Percentiles rank a stretch among this genome's conserved stretches.
These are phyloP conservation scores for Dacryopinax primogenitus DNA, from an alignment of 768 basidiomycete genomes.

Conservation along the genomic window DNA sequence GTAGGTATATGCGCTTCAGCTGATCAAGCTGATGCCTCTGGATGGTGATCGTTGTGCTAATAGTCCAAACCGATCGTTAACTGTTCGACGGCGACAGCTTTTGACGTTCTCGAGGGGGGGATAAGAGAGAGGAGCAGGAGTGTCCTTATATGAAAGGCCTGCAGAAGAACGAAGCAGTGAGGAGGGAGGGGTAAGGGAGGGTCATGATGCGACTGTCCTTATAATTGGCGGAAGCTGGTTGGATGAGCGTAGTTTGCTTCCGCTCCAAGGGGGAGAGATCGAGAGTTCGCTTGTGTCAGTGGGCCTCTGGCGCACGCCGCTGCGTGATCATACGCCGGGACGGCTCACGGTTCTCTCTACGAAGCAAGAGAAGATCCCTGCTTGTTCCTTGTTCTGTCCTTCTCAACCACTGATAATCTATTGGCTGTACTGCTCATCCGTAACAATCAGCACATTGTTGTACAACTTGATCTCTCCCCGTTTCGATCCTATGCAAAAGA, in stretches of 20 bases:
- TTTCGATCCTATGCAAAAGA: background rate
- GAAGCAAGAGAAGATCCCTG: background rate
- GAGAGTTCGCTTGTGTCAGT: background rate
- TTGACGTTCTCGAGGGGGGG: background rate
- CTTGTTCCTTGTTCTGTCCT: background rate
- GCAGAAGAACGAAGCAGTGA: background rate
- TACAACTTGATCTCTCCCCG: background rate
- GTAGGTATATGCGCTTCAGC: constrained; percentile 6
- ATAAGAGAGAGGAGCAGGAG: background rate
- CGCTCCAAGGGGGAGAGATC: background rate
- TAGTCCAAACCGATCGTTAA: background rate
- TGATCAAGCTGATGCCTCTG: background rate
- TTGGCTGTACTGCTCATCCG: constrained; percentile 5
- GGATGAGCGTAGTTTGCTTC: background rate
- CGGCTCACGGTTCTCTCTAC: background rate
- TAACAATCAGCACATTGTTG: background rate
- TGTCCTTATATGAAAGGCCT: constrained; percentile 6
- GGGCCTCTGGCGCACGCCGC: too few species aligned
- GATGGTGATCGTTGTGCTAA: too few species aligned
- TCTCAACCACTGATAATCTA: background rate
- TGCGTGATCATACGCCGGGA: constrained; percentile 3
- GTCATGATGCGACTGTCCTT: background rate
- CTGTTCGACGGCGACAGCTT: background rate
- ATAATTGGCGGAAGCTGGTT: constrained; percentile 10
- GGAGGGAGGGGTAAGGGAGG: background rate